Percentiles rank a stretch among this genome's conserved stretches.
phyloP scores from a whole-genome alignment of 192 early-diverging fungal genomes.

The Coemansia sp. region DNA sequence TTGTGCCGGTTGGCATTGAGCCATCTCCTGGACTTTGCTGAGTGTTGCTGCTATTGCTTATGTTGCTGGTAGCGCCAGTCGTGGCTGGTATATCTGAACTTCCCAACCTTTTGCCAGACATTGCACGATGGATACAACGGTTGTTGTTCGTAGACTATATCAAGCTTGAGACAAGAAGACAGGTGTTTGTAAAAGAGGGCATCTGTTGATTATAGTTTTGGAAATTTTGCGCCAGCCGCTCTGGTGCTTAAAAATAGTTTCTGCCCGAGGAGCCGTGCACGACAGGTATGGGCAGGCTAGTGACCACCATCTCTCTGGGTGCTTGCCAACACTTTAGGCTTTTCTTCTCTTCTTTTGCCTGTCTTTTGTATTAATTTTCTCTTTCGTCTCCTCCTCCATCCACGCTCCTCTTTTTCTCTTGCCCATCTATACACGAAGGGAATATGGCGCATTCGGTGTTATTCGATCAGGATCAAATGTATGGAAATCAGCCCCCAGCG shows the following conservation, averaged over 20 bases:
- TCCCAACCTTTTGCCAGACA: conserved; percentile 12
- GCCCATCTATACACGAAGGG: background rate
- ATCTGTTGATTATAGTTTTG: background rate
- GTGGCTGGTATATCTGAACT: background rate
- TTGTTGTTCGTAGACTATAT: background rate
- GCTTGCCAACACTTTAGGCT: background rate
- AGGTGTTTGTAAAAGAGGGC: background rate
- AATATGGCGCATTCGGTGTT: conserved; percentile 54
- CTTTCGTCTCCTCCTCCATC: background rate
- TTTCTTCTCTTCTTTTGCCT: background rate
- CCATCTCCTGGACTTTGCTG: conserved; percentile 1
- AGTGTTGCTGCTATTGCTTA: background rate
- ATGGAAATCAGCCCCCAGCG: conserved; percentile 19
- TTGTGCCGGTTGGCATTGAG: background rate
- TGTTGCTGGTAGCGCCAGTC: background rate
- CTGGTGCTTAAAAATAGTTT: background rate
- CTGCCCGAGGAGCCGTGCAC: background rate
- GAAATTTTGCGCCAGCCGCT: background rate
- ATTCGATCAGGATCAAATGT: conserved; percentile 50
- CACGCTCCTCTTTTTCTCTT: background rate
- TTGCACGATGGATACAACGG: background rate
- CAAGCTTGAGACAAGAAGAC: background rate
- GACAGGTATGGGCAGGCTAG: background rate
- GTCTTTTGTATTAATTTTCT: background rate
- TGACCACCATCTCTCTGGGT: background rate